Percentiles rank a stretch among this genome's conserved stretches.
Conservation (phyloP, 495 filamentous ascomycete species). For the Aspergillus indologenus region DNA sequence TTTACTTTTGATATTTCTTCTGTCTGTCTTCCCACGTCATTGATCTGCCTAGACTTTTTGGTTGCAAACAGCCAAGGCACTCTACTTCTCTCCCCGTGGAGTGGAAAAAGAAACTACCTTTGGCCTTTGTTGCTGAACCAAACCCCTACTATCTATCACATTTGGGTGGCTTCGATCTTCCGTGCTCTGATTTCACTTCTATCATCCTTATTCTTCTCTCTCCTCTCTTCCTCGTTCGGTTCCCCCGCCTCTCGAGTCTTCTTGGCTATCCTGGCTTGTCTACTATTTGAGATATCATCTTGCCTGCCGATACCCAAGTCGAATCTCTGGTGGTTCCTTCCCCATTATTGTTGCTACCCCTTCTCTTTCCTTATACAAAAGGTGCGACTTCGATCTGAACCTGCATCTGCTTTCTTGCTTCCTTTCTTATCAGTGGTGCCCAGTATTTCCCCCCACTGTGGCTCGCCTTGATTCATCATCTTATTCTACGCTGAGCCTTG, state of each 20-base stretch:
- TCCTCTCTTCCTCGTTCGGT: not conserved
- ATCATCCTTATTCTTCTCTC: not conserved
- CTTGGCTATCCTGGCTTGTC: not conserved
- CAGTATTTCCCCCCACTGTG: too few species aligned
- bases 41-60: not conserved
- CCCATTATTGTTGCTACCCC: not conserved
- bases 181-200: not conserved
- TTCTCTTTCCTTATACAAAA: not conserved
- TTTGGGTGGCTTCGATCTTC: not conserved
- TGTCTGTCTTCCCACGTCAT: not conserved
- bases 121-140: not conserved
- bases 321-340: not conserved
- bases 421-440: not conserved
- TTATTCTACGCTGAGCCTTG: not conserved
- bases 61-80: not conserved
- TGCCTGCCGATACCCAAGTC: not conserved
- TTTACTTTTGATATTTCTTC: not conserved
- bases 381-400: not conserved
- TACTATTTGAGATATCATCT: not conserved
- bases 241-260: not conserved
- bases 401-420: too few species aligned
- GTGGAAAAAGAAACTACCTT: not conserved
- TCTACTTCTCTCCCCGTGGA: not conserved
- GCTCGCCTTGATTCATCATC: not conserved
- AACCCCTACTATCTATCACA: constrained; percentile 2